These are phyloP conservation scores for Populus hybrid DNA, from an alignment of 441 rosid species.

Conservation along the genomic window DNA sequence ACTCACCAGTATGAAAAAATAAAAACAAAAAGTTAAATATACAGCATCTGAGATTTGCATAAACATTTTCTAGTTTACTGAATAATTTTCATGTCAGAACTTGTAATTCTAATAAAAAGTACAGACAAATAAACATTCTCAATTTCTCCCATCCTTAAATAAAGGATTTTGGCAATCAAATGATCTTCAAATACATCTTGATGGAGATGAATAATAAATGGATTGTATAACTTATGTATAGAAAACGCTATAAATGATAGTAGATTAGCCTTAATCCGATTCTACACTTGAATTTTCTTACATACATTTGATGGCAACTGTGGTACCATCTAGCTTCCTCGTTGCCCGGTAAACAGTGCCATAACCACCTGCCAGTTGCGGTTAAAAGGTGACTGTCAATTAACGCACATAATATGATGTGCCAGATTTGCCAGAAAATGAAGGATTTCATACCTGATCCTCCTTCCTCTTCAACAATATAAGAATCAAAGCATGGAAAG, in stretches of 20 bases:
- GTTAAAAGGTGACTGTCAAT: conserved; percentile 18
- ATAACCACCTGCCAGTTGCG: conserved; percentile 72
- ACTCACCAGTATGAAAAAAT: neutral
- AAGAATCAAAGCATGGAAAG: conserved; percentile 72
- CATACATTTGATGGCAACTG: conserved; percentile 92
- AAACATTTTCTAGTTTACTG: neutral
- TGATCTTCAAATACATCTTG: neutral
- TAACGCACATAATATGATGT: conserved; percentile 6
- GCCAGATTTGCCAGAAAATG: neutral
- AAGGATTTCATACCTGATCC: conserved; percentile 69
- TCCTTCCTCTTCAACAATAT: conserved; percentile 60
- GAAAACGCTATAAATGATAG: neutral
- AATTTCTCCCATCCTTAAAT: neutral
- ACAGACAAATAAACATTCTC: neutral
- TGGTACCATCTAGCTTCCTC: conserved; percentile 60
- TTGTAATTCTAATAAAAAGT: neutral
- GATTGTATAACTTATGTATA: neutral
- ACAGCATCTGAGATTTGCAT: neutral
- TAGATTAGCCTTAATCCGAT: neutral
- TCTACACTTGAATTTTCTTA: conserved; percentile 3
- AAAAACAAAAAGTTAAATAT: neutral
- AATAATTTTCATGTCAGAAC: neutral
- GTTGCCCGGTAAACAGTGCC: conserved; percentile 84
- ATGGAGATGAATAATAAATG: neutral
- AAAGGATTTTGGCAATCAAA: neutral